These are phyloP conservation scores for Tetrahymena malaccensis DNA, from an alignment of 73 alveolate species.

Conservation along the genomic window DNA sequence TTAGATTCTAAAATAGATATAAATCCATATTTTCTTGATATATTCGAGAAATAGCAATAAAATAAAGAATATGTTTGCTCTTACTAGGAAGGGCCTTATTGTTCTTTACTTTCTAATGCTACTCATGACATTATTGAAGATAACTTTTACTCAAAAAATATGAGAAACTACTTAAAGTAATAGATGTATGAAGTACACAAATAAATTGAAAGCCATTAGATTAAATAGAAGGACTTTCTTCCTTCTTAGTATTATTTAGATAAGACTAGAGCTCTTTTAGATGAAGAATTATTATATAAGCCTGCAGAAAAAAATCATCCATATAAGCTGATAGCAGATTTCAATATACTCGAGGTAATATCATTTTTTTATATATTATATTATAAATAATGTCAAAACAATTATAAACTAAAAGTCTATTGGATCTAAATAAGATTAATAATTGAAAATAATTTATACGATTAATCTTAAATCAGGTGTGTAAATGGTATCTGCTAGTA, in stretches of 20 bases:
- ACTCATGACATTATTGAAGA: neutral
- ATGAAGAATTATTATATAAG: neutral
- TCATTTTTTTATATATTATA: neutral
- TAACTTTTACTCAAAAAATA: neutral
- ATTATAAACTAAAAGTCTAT: neutral
- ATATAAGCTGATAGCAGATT: neutral
- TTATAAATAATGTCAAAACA: no score
- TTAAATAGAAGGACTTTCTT: neutral
- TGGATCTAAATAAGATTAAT: neutral
- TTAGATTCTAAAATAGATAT: neutral
- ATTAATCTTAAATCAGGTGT: neutral
- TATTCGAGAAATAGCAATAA: neutral
- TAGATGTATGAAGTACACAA: neutral
- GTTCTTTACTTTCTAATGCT: neutral
- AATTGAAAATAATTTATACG: neutral
- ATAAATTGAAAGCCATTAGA: neutral
- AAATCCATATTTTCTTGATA: neutral
- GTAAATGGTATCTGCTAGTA: neutral
- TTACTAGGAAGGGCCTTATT: neutral
- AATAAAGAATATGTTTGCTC: neutral
- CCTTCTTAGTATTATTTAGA: neutral
- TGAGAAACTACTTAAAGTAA: neutral
- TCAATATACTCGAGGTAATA: neutral
- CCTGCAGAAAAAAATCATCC: neutral
- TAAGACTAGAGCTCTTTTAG: neutral